These are phyloP conservation scores for Lactarius deliciosus DNA, from an alignment of 768 basidiomycete genomes.

Conservation along the genomic window DNA sequence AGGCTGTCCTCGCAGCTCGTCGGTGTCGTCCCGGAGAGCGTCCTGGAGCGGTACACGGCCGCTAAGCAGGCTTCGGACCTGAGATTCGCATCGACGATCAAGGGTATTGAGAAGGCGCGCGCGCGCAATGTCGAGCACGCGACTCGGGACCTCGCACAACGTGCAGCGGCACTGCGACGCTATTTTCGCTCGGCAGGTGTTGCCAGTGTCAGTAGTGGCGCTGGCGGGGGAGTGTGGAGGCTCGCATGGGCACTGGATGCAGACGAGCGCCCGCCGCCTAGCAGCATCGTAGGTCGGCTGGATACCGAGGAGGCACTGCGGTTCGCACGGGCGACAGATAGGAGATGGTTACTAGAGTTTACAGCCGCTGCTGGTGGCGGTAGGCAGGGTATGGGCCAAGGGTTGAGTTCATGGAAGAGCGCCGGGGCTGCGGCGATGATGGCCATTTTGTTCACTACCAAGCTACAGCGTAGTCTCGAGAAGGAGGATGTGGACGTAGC, in stretches of 20 bases:
- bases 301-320: constrained; percentile 78
- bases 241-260: constrained; percentile 88
- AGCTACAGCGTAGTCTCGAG: not conserved
- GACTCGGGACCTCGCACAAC: constrained; percentile 57
- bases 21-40: constrained; percentile 71
- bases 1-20: constrained; percentile 62
- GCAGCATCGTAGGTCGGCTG: constrained; percentile 81
- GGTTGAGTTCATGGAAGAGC: not conserved
- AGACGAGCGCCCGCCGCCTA: constrained; percentile 82
- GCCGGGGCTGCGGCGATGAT: not conserved
- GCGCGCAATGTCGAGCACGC: constrained; percentile 61
- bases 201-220: constrained; percentile 28
- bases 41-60: constrained; percentile 70
- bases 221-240: constrained; percentile 48
- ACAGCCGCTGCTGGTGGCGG: too few species aligned
- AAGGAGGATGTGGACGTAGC: not conserved
- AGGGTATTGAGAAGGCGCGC: constrained; percentile 64
- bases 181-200: constrained; percentile 31
- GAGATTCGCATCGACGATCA: constrained; percentile 59
- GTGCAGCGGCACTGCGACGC: constrained; percentile 48
- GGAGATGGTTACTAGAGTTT: constrained; percentile 27
- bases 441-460: not conserved
- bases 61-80: constrained; percentile 58
- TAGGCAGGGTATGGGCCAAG: not conserved
- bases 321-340: constrained; percentile 71